Base-by-base conservation (phyloP, 140 eudicot genomes). In the Anethum foeniculum region DNA sequence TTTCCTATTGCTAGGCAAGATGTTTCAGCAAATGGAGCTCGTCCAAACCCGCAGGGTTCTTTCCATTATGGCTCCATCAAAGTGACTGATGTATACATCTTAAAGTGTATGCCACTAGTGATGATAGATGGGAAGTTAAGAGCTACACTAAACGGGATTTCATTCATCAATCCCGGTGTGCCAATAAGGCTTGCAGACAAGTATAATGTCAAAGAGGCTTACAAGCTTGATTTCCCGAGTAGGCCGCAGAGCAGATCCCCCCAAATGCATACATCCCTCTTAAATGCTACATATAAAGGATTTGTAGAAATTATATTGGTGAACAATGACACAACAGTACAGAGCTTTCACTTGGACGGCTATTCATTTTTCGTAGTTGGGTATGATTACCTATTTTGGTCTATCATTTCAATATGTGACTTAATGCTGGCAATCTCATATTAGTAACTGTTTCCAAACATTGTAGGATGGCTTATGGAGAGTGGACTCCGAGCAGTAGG, bases 1-100 rank as follows among this genome's bases (percentile, higher is more conserved):
- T 41, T 60, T 73, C 36, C 28, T 71, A 0, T 81, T 25, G 80
- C 27, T 54, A 92, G 99, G 93, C 91, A 88, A 88, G 93, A 95
- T 83, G 91, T 77, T 44, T 56, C 92, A 8, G 99, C 99, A 18
- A 92, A 97, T 87, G 99, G 99, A 79, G 97, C 99, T 79, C 97
- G 99, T 41, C 97, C 99, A 36, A 95, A 95, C 85, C 99, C 99
- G 2, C 97, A 95, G 89, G 99, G 99, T 28, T 92, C 99, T 13
- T 95, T 90, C 76, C 97, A 85, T 12, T 95, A 92, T 46, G 99
- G 99, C 47, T 54, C 80, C 3, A 95, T 95, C 60, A 91, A 89
- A 76, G 97, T 92, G 54, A 90, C 97, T 1, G 90, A 90, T 52
- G 81, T 83, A 1, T 95, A 92, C 48, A 75, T 89, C 7, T 77